These are phyloP conservation scores for Angomonas deanei DNA, from an alignment of 208 protist species.

Conservation along the genomic window DNA sequence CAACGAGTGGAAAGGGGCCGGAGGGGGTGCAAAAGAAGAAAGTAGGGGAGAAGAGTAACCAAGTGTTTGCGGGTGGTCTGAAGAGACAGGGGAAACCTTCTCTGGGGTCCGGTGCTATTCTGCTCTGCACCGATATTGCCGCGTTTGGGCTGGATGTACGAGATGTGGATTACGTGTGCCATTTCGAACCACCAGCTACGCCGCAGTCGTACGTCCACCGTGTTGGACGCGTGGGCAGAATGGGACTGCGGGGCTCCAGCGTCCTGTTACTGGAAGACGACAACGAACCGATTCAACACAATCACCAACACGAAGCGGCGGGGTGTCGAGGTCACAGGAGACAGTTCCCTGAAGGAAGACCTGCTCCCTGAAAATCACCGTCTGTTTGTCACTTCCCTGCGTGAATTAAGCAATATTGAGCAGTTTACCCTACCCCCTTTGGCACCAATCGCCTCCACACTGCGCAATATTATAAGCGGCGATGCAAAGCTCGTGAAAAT, in stretches of 20 bases:
- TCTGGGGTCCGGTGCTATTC: slow-evolving; percentile 71
- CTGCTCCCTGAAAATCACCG: too few relatives aligned
- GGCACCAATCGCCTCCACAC: too few relatives aligned
- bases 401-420: too few relatives aligned
- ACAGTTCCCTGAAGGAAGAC: too few relatives aligned
- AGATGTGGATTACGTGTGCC: slow-evolving; percentile 91
- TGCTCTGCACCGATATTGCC: slow-evolving; percentile 87
- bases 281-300: slow-evolving; percentile 62
- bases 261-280: slow-evolving; percentile 79
- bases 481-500: too few relatives aligned
- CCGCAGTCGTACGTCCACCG: slow-evolving; percentile 85
- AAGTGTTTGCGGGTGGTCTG: slow-evolving; percentile 67
- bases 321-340: slow-evolving; percentile 38
- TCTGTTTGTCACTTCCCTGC: too few relatives aligned
- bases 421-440: too few relatives aligned
- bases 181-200: slow-evolving; percentile 81
- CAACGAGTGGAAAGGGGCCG: slow-evolving; percentile 4
- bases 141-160: slow-evolving; percentile 89
- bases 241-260: slow-evolving; percentile 85
- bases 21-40: slow-evolving; percentile 14
- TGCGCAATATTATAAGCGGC: too few relatives aligned
- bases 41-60: slow-evolving; percentile 59
- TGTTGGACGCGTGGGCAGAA: slow-evolving; percentile 83
- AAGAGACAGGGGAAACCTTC: slow-evolving; percentile 54
- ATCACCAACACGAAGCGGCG: slow-evolving; percentile 69